A percentile compares a stretch with the other conserved stretches of the same genome.
Conservation (phyloP, 129 eudicot species). For the sunflower (Helianthus annuus) region HanXRQr2.0-SUNRISE NC_035449.2:167671541-167672040, state of each 20-base stretch:
- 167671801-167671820: background rate
- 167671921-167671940: slow-evolving; percentile 36
- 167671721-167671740: slow-evolving; percentile 77
- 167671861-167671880: slow-evolving; percentile 16
- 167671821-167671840: background rate
- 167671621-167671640: slow-evolving; percentile 40
- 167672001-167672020: background rate
- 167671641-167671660: slow-evolving; percentile 37
- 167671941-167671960: slow-evolving; percentile 41
- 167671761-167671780: slow-evolving; percentile 50
- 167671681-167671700: slow-evolving; percentile 26
- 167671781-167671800: background rate
- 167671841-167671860: slow-evolving; percentile 10
- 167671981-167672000: background rate
- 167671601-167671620: slow-evolving; percentile 31
- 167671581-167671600: slow-evolving; percentile 69
- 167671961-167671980: slow-evolving; percentile 8
- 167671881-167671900: slow-evolving; percentile 39
- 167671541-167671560: slow-evolving; percentile 62
- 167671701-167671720: slow-evolving; percentile 51
- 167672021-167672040: slow-evolving; percentile 51
- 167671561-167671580: slow-evolving; percentile 77
- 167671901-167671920: slow-evolving; percentile 35
- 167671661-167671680: slow-evolving; percentile 66
- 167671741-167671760: slow-evolving; percentile 45